Evolutionary conservation across 139 green algal species (phyloP).

Genomic region (Mychonastes homosphaera): DNA sequence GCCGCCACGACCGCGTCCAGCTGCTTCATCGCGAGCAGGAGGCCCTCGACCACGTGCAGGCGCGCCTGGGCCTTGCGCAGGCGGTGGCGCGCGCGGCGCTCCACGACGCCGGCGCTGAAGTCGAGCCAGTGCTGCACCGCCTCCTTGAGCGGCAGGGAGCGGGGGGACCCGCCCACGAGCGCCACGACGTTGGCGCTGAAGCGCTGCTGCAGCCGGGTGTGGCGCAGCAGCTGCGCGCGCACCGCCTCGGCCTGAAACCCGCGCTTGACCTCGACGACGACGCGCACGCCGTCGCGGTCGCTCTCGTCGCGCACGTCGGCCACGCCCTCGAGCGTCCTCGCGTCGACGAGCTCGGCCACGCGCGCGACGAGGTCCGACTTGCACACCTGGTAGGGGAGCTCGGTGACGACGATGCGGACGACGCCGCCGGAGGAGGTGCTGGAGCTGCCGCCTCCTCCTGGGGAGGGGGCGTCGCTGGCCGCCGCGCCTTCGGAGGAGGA

Average conservation of each 20-base stretch:
- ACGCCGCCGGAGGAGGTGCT: too few relatives aligned
- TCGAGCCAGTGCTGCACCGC: conserved; percentile 68
- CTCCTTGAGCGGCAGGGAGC: conserved; percentile 51
- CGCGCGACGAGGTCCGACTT: conserved; percentile 57
- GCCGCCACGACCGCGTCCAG: conserved; percentile 53
- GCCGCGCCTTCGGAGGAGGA: too few relatives aligned
- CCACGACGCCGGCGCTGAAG: conserved; percentile 72
- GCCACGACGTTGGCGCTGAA: conserved; percentile 78
- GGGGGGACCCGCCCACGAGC: conserved; percentile 47
- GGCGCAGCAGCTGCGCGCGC: conserved; percentile 70
- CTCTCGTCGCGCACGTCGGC: conserved; percentile 89
- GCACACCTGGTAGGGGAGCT: too few relatives aligned
- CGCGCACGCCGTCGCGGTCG: conserved; percentile 74
- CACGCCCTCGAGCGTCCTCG: conserved; percentile 55
- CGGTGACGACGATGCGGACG: too few relatives aligned
- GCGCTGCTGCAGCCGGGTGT: conserved; percentile 65
- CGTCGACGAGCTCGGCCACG: conserved; percentile 81
- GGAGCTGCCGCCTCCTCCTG: too few relatives aligned
- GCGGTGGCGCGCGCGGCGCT: conserved; percentile 37
- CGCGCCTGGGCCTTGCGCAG: conserved; percentile 49
- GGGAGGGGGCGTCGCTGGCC: too few relatives aligned
- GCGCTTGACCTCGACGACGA: conserved; percentile 83
- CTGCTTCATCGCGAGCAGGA: conserved; percentile 51
- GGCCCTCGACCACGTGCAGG: conserved; percentile 70
- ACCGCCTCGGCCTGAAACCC: conserved; percentile 42